These are phyloP conservation scores for Babesia caballi DNA, from an alignment of 169 alveolate species.

Conservation along the genomic window DNA sequence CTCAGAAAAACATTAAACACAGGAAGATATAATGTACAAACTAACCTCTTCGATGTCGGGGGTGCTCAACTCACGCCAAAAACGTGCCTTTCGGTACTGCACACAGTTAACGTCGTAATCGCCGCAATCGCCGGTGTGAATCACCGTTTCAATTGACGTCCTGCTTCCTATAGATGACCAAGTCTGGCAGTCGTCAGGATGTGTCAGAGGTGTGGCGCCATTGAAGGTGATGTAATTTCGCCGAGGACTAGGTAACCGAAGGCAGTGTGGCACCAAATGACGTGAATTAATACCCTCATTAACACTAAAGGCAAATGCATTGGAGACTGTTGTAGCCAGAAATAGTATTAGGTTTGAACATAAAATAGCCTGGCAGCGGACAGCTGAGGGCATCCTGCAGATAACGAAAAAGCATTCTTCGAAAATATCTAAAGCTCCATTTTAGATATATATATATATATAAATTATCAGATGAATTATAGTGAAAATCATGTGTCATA, in stretches of 20 bases:
- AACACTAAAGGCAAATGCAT: neutral
- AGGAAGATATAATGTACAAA: neutral
- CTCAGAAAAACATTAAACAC: too few species aligned
- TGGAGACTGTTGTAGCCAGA: neutral
- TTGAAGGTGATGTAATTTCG: neutral
- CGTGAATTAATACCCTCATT: neutral
- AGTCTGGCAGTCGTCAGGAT: neutral
- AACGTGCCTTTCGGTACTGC: slow-evolving; percentile 56
- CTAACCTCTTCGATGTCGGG: slow-evolving; percentile 57
- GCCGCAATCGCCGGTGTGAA: slow-evolving; percentile 58
- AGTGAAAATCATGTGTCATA: neutral
- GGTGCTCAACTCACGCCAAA: slow-evolving; percentile 53
- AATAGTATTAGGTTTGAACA: neutral
- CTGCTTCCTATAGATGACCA: slow-evolving; percentile 36
- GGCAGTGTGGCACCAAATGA: neutral
- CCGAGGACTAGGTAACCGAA: neutral
- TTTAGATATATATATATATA: neutral
- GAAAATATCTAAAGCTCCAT: neutral
- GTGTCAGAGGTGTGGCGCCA: neutral
- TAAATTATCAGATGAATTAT: neutral
- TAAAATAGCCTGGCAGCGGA: neutral
- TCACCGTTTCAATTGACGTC: slow-evolving; percentile 57
- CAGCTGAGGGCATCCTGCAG: neutral
- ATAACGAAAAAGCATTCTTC: neutral
- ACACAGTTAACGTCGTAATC: slow-evolving; percentile 59